These are phyloP conservation scores for Paramecium biaurelia DNA, from an alignment of 73 alveolate genomes.

Conservation along the genomic window DNA sequence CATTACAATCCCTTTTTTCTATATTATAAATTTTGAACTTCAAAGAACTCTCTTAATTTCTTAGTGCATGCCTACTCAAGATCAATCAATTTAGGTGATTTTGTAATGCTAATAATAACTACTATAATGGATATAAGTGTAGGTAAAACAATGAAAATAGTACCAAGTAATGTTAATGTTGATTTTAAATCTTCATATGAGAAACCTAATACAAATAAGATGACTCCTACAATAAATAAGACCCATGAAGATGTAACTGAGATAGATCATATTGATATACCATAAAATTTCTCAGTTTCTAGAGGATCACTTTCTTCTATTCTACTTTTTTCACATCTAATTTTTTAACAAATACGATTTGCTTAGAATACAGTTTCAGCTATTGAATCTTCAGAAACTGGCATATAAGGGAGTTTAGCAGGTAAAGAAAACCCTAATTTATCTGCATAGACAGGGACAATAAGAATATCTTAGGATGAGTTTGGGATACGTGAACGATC, in stretches of 20 bases:
- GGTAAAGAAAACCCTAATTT: background rate
- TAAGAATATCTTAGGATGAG: background rate
- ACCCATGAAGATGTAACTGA: constrained; percentile 19
- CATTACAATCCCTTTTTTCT: background rate
- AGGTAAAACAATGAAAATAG: background rate
- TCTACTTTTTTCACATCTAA: constrained; percentile 37
- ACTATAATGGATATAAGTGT: background rate
- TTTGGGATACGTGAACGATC: background rate
- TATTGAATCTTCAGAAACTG: background rate
- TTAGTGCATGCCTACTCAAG: background rate
- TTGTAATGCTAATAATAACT: background rate
- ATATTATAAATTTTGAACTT: background rate
- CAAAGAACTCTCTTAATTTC: background rate
- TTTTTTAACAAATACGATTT: background rate
- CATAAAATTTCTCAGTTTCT: constrained; percentile 42
- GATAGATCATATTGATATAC: background rate
- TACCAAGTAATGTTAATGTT: background rate
- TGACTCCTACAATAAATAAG: background rate
- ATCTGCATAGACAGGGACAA: background rate
- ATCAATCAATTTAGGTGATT: background rate
- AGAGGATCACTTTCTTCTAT: background rate
- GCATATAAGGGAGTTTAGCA: background rate
- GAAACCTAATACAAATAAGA: background rate
- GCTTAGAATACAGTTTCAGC: background rate
- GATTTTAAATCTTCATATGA: background rate